Base-by-base conservation (phyloP, 495 filamentous ascomycete genomes). In the Acidiella bohemica region DNA sequence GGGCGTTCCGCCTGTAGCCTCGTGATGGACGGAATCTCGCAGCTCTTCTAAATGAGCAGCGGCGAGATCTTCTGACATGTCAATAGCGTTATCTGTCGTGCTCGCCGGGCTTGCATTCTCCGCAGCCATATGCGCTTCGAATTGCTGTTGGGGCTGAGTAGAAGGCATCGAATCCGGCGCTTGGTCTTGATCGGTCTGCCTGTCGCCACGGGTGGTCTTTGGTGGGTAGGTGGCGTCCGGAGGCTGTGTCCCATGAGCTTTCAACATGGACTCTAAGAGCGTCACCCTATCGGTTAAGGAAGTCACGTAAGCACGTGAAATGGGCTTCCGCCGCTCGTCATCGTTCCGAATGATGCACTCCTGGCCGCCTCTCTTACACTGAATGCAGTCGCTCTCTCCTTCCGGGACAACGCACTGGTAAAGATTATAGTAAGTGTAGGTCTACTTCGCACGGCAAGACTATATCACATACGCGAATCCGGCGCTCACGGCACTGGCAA, bases 261-360 rank as follows among this genome's bases (percentile, higher is more conserved):
- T 53, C 23, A 73, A 53, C 64, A 73, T 65, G 16, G 39, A 48
- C 49, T 73, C 69, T 5, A 73, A 47, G 22, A 71, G 25, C 6
- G 55, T 46, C n/a, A 73, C 67, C 12, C 68, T 60, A 42, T 62
- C 62, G 21, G 68, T 67, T 19, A 73, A 50, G 4, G 67, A 67
- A 26, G 64, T 68, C 61, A 73, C 67, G 58, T 73, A 73, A 32
- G 67, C 69, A 48, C 70, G 61, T 5, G 69, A 73, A 19, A 73
- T 69, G 2, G 69, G 69, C 31, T 66, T 54, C 45, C 68, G 49
- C 29, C 69, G 53, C 50, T 73, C 67, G 48, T 73, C 69, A 47
- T 73, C 69, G 49, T 71, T 71, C 49, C 66, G 69, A 47, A 73
- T 73, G 24, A 73, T 56, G 44, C 68, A 73, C 30, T 66, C 57